Evolutionary conservation across 495 filamentous ascomycete species (phyloP).

Genomic region (Daldinia grandis): DNA sequence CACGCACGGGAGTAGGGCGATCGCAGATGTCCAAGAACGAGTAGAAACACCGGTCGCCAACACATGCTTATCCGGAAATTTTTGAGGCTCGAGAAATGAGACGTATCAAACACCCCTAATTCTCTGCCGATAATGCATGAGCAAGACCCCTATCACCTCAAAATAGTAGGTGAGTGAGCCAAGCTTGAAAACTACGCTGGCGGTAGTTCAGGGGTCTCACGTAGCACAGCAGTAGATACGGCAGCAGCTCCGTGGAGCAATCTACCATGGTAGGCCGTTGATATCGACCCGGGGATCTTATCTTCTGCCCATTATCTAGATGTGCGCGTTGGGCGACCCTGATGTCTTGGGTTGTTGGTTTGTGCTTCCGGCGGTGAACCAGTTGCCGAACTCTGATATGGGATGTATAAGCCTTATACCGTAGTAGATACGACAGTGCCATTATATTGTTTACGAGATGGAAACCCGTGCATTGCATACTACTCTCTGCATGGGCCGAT

Average conservation of each 20-base stretch:
- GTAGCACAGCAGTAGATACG: constrained; percentile 5
- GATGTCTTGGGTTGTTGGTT: constrained; percentile 1
- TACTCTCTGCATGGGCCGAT: not conserved
- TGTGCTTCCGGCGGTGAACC: constrained; percentile 10
- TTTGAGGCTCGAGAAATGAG: constrained; percentile 30
- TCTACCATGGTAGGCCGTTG: not conserved
- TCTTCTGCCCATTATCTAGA: constrained; percentile 15
- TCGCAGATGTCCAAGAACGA: constrained; percentile 51
- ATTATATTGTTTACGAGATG: not conserved
- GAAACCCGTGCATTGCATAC: not conserved
- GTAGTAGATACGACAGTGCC: not conserved
- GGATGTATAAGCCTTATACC: not conserved
- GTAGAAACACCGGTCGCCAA: constrained; percentile 30
- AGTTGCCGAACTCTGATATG: constrained; percentile 10
- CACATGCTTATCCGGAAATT: constrained; percentile 39
- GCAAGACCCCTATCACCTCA: constrained; percentile 15
- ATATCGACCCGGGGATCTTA: constrained; percentile 9
- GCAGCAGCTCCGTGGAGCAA: not conserved
- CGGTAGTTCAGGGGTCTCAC: constrained; percentile 17
- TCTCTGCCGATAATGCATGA: constrained; percentile 7
- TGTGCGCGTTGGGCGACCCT: not conserved
- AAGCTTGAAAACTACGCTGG: constrained; percentile 1
- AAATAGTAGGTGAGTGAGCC: constrained; percentile 20
- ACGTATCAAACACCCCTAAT: constrained; percentile 7
- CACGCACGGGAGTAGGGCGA: constrained; percentile 17